Evolutionary conservation across 768 basidiomycete species (phyloP), one percentile per base, ranked within the genome.

Genomic region (Mycena albidolilacea): DNA sequence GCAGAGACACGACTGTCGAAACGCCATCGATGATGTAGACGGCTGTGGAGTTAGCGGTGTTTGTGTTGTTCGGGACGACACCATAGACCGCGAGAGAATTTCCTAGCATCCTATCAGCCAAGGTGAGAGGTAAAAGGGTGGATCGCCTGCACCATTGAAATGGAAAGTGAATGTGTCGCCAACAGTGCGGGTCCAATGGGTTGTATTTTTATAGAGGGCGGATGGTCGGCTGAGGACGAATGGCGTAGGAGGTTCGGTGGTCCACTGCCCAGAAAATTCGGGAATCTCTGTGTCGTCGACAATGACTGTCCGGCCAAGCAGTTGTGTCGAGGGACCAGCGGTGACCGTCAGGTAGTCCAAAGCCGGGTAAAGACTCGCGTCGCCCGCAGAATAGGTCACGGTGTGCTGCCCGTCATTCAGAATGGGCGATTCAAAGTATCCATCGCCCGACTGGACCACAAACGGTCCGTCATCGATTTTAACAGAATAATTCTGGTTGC

Each of bases 281-380:
- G 77, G 66, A 9, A 70, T 69, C 62, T 84, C 81, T 8, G 77
- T 62, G 72, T 87, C 85, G 54, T 86, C 85, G 21, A 84, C 80
- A 44, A 83, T 81, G 50, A 87, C 75, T 5, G 81, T 84, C 38
- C 78, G 77, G 39, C 82, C 82, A 21, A 79, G 75, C 30, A 87
- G 72, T 30, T 79, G 77, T 21, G 84, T 86, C 39, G 81, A 80
- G 11, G 71, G 70, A 5, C 85, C 83, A 50, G 85, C 81, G 35
- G 79, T 81, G 41, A 86, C 78, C n/a, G 83, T 80, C 30, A 85
- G 66, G 70, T 84, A 87, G 71, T 87, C 86, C 48, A 87, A 81
- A 8, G 78, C 75, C 19, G 86, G 83, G n/a, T 73, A 70, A 12
- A 78, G 71, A 38, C 69, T 64, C 21, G 70, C 57, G 46, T 73